Base-by-base conservation (phyloP, 2,329 filamentous ascomycete genomes). In the Orbilia brochopaga region DNA sequence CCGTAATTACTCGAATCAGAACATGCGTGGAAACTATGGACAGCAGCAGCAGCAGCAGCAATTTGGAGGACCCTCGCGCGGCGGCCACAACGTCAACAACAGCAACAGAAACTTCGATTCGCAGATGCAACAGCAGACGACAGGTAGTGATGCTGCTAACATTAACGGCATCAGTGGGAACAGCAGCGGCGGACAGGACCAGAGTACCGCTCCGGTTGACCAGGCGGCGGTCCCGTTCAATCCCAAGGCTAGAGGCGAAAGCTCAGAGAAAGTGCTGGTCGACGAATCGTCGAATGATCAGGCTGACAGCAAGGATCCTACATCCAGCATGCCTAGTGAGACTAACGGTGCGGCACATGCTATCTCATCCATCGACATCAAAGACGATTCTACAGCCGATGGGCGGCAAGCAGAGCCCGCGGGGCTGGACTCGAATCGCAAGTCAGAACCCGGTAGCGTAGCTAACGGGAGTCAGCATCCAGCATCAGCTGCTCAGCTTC, bases 381-480 rank as follows among this genome's bases (percentile, higher is more conserved):
- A 40, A 42, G 55, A 59, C 48, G 42, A 60, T 61, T 65, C 67
- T 61, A 53, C 44, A 21, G 40, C 23, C 55, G 40, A 52, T 44
- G 52, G 51, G 15, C 60, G 50, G 60, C 32, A 51, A 37, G 21
- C 55, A n/a, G 60, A 65, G 37, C 52, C 67, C 32, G 42, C 60
- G 56, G 67, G 17, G 15, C 11, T 23, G 19, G 44, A 48, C 8
- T 19, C 21, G 15, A 23, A 19, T 23, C 44, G 44, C 44, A 48
- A 48, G 17, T 21, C 44, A 11, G 44, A 48, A 48, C 44, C 67
- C 21, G 50, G 74, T 74, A 72, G 54, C 73, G 63, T 56, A 74
- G 53, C 44, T 37, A 77, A 78, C 37, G 76, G 75, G 5, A 78
- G 76, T 61, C 75, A 76, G 72, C 76, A 78, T 53, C 75, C 76